These are phyloP conservation scores for Pseudozyma pruni DNA, from an alignment of 1,284 basidiomycete species.

Conservation along the genomic window DNA sequence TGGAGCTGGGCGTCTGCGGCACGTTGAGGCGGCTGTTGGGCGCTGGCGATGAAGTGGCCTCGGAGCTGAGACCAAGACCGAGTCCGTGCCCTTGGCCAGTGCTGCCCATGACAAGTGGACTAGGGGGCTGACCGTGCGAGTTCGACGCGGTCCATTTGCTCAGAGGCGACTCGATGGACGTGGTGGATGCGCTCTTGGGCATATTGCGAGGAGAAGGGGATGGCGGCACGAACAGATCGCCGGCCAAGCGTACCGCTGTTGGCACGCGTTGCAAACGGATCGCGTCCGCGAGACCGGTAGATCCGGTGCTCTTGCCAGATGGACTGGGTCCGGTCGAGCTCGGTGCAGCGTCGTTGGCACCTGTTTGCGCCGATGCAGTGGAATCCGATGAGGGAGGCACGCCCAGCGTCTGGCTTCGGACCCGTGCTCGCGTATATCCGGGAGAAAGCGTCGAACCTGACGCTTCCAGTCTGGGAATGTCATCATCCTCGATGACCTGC, in stretches of 20 bases:
- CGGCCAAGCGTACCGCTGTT: constrained; percentile 71
- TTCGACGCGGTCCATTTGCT: constrained; percentile 24
- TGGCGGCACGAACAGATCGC: constrained; percentile 67
- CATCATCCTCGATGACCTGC: constrained; percentile 36
- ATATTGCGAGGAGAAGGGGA: constrained; percentile 39
- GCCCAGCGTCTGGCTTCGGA: constrained; percentile 57
- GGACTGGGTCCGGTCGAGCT: constrained; percentile 31
- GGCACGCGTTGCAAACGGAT: constrained; percentile 72
- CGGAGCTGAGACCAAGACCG: constrained; percentile 35
- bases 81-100: constrained; percentile 24
- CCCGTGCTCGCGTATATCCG: constrained; percentile 39
- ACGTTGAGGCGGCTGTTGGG: constrained; percentile 32
- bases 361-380: constrained; percentile 7
- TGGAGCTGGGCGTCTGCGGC: constrained; percentile 50
- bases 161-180: constrained; percentile 39
- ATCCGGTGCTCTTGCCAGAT: constrained; percentile 10
- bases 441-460: constrained; percentile 6
- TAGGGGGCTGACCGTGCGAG: constrained; percentile 12
- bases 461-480: constrained; percentile 10
- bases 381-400: constrained; percentile 18
- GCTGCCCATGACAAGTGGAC: constrained; percentile 12
- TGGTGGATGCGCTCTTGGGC: constrained; percentile 41
- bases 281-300: constrained; percentile 63
- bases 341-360: constrained; percentile 10
- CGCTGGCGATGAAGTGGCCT: constrained; percentile 14